phyloP scores from a whole-genome alignment of 140 eudicot species.

The Oenanthe javanica region DNA sequence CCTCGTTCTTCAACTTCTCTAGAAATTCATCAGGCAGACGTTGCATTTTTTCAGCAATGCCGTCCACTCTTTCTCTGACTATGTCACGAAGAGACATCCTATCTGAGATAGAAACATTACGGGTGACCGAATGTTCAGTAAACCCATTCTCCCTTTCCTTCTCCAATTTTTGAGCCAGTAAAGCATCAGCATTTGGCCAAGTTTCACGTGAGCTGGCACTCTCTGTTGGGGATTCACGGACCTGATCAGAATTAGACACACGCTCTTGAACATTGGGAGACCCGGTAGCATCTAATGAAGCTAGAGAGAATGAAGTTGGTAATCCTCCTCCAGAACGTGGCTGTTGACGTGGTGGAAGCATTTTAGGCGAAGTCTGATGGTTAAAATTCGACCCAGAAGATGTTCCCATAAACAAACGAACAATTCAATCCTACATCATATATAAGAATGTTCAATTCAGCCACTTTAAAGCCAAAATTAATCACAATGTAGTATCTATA shows the following conservation, averaged over 20 bases:
- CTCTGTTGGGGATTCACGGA: constrained; percentile 86
- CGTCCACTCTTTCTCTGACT: constrained; percentile 18
- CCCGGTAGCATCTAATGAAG: constrained; percentile 43
- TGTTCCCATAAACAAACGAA: constrained; percentile 27
- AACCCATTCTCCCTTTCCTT: constrained; percentile 24
- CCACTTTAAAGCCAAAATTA: not conserved
- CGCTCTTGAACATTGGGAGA: constrained; percentile 51
- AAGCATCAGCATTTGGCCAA: constrained; percentile 69
- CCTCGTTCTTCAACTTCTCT: constrained; percentile 60
- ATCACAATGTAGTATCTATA: not conserved
- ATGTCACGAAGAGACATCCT: constrained; percentile 49
- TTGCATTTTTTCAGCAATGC: constrained; percentile 74
- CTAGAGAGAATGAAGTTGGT: constrained; percentile 56
- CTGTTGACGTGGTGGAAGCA: constrained; percentile 87
- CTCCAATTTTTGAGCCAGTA: constrained; percentile 54
- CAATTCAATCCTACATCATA: constrained; percentile 10
- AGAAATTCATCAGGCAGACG: constrained; percentile 71
- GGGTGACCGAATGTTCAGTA: constrained; percentile 18
- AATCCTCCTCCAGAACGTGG: constrained; percentile 48
- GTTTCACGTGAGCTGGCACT: constrained; percentile 96
- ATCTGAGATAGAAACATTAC: constrained; percentile 31
- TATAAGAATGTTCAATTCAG: not conserved
- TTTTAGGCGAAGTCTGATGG: constrained; percentile 29
- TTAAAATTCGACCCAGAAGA: constrained; percentile 43
- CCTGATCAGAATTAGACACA: constrained; percentile 70